Base-by-base conservation (phyloP, 2,329 filamentous ascomycete species). In the Zymoseptoria pseudotritici region DNA sequence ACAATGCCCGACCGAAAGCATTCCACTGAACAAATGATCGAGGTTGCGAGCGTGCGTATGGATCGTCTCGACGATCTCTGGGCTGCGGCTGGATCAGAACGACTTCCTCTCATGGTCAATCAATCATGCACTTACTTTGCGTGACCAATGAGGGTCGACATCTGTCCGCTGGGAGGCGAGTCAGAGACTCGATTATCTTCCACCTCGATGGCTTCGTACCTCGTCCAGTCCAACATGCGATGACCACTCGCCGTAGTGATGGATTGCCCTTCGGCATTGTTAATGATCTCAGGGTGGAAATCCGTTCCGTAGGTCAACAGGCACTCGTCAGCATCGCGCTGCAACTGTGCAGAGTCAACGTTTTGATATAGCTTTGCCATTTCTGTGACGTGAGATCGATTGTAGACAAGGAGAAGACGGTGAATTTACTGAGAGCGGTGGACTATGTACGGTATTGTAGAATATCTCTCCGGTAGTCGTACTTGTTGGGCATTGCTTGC, bases 21-120 rank as follows among this genome's bases (percentile, higher is more conserved):
- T 86, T 57, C 79, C 79, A 22, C 78, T 82, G 71, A 84, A 80
- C 8, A 86, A 76, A 64, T 86, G 83, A 63, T 86, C 83, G 5
- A 86, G 77, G 6, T 78, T 67, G 2, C 72, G 74, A 11, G 79
- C 80, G 65, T 83, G 76, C 1, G 79, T 70, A 20, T 72, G 65
- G 24, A 85, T 79, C 0, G 79, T 79, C 56, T 80, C 71, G 22
- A 85, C 82, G 55, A 86, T 80, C 61, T 86, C 82, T 0, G 81
- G 79, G 64, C 85, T 79, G 0, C 6, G 36, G 17, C 31, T 17
- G 36, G 4, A 42, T 42, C 36, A 42, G 36, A 13, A 42, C 17
- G 36, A 42, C 36, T 42, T 11, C 36, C 17, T 42, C 36, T 42
- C 3, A 42, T 42, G 36, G 11, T 42, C 17, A 17, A 42, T 42